Evolutionary conservation across 225 moss, liverwort and hornwort species (phyloP), one percentile per base, ranked within the genome.

Genomic region (Bryoerythrophyllum caledonicum): DNA sequence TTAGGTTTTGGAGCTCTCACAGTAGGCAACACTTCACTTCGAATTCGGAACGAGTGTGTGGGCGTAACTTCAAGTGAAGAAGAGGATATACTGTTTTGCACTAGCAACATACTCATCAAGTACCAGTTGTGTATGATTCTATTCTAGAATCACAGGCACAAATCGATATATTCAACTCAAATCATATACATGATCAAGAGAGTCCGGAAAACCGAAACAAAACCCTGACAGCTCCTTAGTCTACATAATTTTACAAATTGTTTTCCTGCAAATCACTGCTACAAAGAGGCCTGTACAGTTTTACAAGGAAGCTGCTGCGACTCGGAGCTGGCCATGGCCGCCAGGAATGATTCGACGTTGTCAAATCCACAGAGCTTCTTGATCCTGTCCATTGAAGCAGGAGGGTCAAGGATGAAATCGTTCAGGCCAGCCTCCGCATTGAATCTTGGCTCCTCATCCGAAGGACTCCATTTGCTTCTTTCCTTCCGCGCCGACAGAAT

Each of bases 311-410:
- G 17, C n/a, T n/a, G n/a, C n/a, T n/a, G n/a, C 43, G 13, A 13
- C 23, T 73, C 28, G 35, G 24, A n/a, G n/a, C n/a, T n/a, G 16
- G 24, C 73, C 77, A 86, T 68, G 14, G 76, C 82, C 2, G 73
- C 69, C 53, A 94, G 24, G 61, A 87, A 95, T 0, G 17, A 73
- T 61, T 96, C 91, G 13, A 91, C 90, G 24, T 87, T 91, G 61
- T 96, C 74, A 4, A 88, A 81, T 3, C 91, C 95, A 76, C 91
- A 90, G 0, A 90, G 82, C 12, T 34, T 69, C 73, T 89, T 91
- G 21, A 96, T 73, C 58, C 58, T 82, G 37, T 96, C 88, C 35
- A 93, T 81, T 4, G 87, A 81, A 26, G 89, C 86, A 1, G 85
- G 85, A 72, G 79, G 72, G 43, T 85, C 46, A 1, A 85, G 72